A percentile compares a stretch with the other conserved stretches of the same genome.
These are phyloP conservation scores for Epichloe sylvatica DNA, from an alignment of 2,329 filamentous ascomycete species.

Conservation along the genomic window DNA sequence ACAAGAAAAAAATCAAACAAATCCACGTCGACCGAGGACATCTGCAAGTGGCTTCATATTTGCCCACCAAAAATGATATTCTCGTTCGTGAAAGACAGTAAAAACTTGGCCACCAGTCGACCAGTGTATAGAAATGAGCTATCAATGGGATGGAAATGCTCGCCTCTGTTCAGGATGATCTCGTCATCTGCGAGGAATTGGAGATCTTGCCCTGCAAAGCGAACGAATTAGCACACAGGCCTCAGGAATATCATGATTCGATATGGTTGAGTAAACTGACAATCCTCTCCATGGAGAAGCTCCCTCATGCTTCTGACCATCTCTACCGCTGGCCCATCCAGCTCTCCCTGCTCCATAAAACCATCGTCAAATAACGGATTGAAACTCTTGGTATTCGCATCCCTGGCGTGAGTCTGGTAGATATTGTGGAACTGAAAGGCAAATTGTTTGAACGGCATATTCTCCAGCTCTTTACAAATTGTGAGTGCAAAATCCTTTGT, in stretches of 20 bases:
- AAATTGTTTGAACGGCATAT: constrained; percentile 46
- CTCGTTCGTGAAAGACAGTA: constrained; percentile 40
- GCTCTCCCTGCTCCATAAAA: constrained; percentile 27
- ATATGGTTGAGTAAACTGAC: constrained; percentile 22
- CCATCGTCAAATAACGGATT: constrained; percentile 39
- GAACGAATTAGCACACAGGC: background rate
- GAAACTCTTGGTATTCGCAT: constrained; percentile 35
- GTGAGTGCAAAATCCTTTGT: constrained; percentile 30
- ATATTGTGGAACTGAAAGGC: constrained; percentile 46
- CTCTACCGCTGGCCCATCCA: constrained; percentile 31
- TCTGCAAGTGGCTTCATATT: constrained; percentile 5
- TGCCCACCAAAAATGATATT: constrained; percentile 30
- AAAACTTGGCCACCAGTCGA: constrained; percentile 37
- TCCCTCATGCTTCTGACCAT: constrained; percentile 32
- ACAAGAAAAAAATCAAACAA: background rate
- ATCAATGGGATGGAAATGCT: constrained; percentile 33
- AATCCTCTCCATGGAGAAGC: constrained; percentile 28
- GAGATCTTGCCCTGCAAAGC: constrained; percentile 21
- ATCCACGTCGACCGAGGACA: background rate
- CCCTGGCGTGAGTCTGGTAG: constrained; percentile 41
- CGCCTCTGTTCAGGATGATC: constrained; percentile 30
- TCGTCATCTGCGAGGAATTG: constrained; percentile 32
- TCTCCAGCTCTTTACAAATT: constrained; percentile 38
- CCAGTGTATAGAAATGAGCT: constrained; percentile 38
- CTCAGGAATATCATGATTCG: background rate